Base-by-base conservation (phyloP, 1,284 basidiomycete genomes). In the Trichosporon asahii region DNA sequence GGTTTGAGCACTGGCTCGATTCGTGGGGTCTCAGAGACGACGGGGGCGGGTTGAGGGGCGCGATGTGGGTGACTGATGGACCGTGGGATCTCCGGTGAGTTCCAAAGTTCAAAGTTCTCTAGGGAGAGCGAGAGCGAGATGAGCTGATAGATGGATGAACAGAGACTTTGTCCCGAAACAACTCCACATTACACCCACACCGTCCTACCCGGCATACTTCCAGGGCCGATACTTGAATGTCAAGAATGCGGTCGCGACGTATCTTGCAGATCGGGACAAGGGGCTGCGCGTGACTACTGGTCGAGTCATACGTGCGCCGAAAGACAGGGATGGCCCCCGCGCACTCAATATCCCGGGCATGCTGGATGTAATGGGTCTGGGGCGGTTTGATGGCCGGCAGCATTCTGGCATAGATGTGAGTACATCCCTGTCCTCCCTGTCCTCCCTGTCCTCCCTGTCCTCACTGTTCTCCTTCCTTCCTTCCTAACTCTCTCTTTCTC, bases 331-430 rank as follows among this genome's bases (percentile, higher is more conserved):
- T 8, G 57, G 57, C 3, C 57, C 57, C 18, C 78, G 70, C 65
- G 79, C 77, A 66, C 72, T 80, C 64, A 82, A 78, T 18, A 81
- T 86, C 31, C 72, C 77, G 0, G 81, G 79, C 1, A 82, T 84
- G 75, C 70, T 85, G 14, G 68, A 72, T n/a, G 76, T 75, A 7
- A 75, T 85, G 1, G 77, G 86, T 4, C 70, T 85, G 37, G 80
- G 82, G 0, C 75, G 76, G 1, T 97, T 97, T 77, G 84, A 90
- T 79, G 94, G 94, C 15, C 88, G 91, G 75, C 87, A 89, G 72
- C 94, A 97, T 82, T 90, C 89, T 76, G 94, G 94, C 23, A 90
- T 95, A 55, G 92, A 94, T 81, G 93, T 94, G 75, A 85, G 91
- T 89, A n/a, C n/a, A n/a, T n/a, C n/a, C n/a, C n/a, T n/a, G n/a